phyloP scores from a whole-genome alignment of 768 basidiomycete genomes.

The Collybia nuda region DNA sequence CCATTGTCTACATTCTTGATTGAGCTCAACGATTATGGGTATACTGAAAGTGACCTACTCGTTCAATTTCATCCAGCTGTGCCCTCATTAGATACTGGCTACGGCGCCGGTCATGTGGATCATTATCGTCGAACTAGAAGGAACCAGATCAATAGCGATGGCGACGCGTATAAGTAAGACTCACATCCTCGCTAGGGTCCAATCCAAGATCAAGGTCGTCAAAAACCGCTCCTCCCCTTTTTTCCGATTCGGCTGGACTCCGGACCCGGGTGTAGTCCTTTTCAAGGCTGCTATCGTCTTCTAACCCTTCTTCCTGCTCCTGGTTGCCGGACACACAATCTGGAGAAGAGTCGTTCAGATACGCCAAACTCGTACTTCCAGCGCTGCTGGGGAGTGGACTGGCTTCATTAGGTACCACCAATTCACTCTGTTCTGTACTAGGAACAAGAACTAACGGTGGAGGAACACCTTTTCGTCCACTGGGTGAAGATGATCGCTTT shows the following conservation, averaged over 20 bases:
- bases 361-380: slow-evolving; percentile 42
- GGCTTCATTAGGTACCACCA: slow-evolving; percentile 31
- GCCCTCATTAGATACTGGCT: slow-evolving; percentile 77
- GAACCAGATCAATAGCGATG: slow-evolving; percentile 11
- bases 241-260: slow-evolving; percentile 39
- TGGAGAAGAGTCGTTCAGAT: slow-evolving; percentile 34
- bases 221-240: slow-evolving; percentile 48
- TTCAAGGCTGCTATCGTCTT: slow-evolving; percentile 45
- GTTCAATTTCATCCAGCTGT: slow-evolving; percentile 79
- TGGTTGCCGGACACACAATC: slow-evolving; percentile 10
- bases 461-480: slow-evolving; percentile 44
- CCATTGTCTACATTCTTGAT: slow-evolving; percentile 47
- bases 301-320: slow-evolving; percentile 17
- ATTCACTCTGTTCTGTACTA: slow-evolving; percentile 26
- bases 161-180: slow-evolving; percentile 13
- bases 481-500: slow-evolving; percentile 31
- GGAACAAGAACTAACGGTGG: slow-evolving; percentile 57
- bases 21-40: background rate
- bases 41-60: slow-evolving; percentile 31
- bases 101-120: slow-evolving; percentile 70
- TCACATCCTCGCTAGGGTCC: slow-evolving; percentile 44
- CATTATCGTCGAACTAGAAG: slow-evolving; percentile 62
- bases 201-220: slow-evolving; percentile 53
- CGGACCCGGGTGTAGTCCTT: slow-evolving; percentile 29
- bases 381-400: slow-evolving; percentile 36